A percentile compares a stretch with the other conserved stretches of the same genome.
phyloP scores from a whole-genome alignment of 1,284 basidiomycete species.

The Trichosporon inkin region DNA sequence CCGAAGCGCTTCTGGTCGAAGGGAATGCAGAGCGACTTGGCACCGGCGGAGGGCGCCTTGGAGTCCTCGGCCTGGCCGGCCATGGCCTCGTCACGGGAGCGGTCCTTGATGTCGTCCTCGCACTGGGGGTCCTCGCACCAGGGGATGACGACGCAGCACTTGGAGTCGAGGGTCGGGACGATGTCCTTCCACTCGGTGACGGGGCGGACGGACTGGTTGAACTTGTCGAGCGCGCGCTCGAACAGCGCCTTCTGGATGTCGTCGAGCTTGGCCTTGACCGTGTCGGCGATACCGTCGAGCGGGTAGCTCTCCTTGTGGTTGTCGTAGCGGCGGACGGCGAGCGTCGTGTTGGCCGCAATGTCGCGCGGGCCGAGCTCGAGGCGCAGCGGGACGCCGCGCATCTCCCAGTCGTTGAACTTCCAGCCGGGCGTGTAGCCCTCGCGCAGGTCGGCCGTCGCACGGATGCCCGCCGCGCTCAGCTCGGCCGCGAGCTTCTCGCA shows the following conservation, averaged over 20 bases:
- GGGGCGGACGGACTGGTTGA: constrained; percentile 67
- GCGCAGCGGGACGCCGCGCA: constrained; percentile 94
- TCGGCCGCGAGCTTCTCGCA: constrained; percentile 70
- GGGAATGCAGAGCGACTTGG: constrained; percentile 95
- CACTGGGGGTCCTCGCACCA: constrained; percentile 95
- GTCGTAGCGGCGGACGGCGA: constrained; percentile 84
- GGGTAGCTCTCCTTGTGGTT: constrained; percentile 72
- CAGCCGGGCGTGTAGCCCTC: constrained; percentile 97
- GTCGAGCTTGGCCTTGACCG: constrained; percentile 67
- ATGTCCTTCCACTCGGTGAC: constrained; percentile 87
- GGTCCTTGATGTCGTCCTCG: constrained; percentile 98
- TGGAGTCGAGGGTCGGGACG: constrained; percentile 83
- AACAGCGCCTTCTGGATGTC: constrained; percentile 91
- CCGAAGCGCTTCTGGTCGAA: constrained; percentile 84
- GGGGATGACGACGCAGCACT: constrained; percentile 83
- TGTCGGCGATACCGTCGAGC: constrained; percentile 60
- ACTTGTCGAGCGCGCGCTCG: constrained; percentile 67
- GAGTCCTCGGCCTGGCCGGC: constrained; percentile 74
- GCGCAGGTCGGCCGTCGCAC: constrained; percentile 84
- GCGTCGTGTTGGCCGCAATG: constrained; percentile 73
- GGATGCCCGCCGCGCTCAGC: constrained; percentile 68
- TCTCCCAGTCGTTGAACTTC: constrained; percentile 99
- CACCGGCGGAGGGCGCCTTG: constrained; percentile 93
- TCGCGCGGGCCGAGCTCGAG: constrained; percentile 96
- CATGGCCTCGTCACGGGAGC: constrained; percentile 64